Conservation (phyloP, 1,284 basidiomycete species). For the Apiotrichum domesticum region DNA sequence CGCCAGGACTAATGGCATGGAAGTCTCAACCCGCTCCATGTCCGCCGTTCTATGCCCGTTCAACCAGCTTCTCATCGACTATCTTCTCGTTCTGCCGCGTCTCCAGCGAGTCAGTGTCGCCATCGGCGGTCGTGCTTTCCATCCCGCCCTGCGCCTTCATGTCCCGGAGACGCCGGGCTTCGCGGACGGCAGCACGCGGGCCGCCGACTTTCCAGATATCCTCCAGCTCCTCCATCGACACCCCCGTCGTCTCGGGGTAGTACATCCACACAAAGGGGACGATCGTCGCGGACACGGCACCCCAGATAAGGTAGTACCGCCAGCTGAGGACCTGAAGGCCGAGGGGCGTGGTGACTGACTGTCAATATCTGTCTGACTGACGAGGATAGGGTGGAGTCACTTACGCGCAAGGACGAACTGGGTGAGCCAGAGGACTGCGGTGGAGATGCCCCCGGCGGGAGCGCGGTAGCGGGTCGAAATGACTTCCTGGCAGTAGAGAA, state of each 20-base stretch:
- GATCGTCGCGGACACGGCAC: constrained; percentile 9
- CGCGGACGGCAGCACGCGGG: constrained; percentile 6
- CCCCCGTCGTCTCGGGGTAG: constrained; percentile 32
- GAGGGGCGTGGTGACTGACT: constrained; percentile 21
- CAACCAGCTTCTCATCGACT: too few species aligned
- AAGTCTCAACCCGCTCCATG: too few species aligned
- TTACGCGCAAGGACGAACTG: constrained; percentile 17
- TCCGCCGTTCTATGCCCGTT: too few species aligned
- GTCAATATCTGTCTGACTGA: too few species aligned
- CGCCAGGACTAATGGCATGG: too few species aligned
- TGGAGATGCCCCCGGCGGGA: constrained; percentile 28
- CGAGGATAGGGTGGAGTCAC: too few species aligned
- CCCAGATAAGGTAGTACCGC: constrained; percentile 27
- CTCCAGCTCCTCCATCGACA: constrained; percentile 31
- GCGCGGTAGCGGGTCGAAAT: constrained; percentile 29
- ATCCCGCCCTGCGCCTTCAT: background rate
- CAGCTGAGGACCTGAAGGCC: constrained; percentile 22
- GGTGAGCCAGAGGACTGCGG: constrained; percentile 26
- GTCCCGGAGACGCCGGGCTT: constrained; percentile 8
- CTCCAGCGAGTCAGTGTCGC: background rate
- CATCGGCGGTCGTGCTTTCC: background rate
- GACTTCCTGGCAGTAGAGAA: constrained; percentile 29
- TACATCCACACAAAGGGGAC: constrained; percentile 29
- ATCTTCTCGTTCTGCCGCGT: too few species aligned
- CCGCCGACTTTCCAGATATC: constrained; percentile 8